Base-by-base conservation (phyloP, 179 eudicot genomes). In the Silene vulgaris region DNA sequence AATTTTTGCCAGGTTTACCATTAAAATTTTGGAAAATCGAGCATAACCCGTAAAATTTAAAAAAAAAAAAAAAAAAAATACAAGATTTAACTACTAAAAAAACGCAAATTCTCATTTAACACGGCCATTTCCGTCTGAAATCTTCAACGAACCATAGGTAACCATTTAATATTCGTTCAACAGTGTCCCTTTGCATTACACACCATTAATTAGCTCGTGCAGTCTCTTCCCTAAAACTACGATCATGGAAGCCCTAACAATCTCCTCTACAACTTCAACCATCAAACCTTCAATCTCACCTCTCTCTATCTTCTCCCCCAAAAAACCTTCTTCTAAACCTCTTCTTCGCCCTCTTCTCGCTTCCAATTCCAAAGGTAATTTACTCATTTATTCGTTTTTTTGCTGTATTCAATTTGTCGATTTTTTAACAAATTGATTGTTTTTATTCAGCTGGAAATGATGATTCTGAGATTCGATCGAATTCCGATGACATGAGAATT, bases 331-430 rank as follows among this genome's bases (percentile, higher is more conserved):
- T 35, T 35, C 77, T n/a, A 57, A 78, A 12, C 59, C 88, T 52
- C 77, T 74, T 70, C 64, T 84, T 35, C 87, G 90, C 7, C 78
- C 85, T 76, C 74, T 85, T 48, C 80, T 82, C 54, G 74, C 91
- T 54, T 82, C 88, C 77, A 85, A 81, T 68, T 84, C 88, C 80
- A 85, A 85, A 83, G 81, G 94, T 87, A 71, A n/a, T 88, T 59
- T 9, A n/a, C 57, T 54, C 21, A 8, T 5, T 65, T 70, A 13
- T 12, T 59, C 20, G 65, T 64, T 4, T 6, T 56, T 12, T 4
- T 62, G 2, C 66, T 68, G 59, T 20, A 74, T 23, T 77, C 66
- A 19, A 20, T 1, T 52, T 52, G 8, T 40, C 48, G 1, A 7
- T 0, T 8, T 40, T 37, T 40, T 40, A 40, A 8, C 12, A 7